These are phyloP conservation scores for Bidens hawaiensis DNA, from an alignment of 140 eudicot genomes.

Conservation along the genomic window DNA sequence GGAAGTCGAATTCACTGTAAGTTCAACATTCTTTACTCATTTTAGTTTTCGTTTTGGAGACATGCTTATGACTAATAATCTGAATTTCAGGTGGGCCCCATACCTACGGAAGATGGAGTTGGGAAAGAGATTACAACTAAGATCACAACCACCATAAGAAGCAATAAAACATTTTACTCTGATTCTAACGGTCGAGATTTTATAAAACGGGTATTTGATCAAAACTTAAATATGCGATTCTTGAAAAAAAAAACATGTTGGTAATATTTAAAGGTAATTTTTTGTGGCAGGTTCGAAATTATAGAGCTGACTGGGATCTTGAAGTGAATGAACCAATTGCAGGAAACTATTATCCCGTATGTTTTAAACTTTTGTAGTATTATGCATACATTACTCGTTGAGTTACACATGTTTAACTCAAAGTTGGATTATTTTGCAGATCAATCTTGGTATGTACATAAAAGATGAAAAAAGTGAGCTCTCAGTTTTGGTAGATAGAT, in stretches of 20 bases:
- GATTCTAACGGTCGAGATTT: constrained; percentile 88
- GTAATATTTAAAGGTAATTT: not conserved
- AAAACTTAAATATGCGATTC: not conserved
- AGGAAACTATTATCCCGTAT: constrained; percentile 91
- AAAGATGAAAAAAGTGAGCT: constrained; percentile 64
- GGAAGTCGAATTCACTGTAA: constrained; percentile 82
- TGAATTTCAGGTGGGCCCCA: constrained; percentile 72
- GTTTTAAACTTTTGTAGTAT: constrained; percentile 16
- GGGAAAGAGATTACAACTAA: constrained; percentile 78
- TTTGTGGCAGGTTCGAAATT: constrained; percentile 66
- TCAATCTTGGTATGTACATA: constrained; percentile 65
- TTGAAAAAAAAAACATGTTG: not conserved
- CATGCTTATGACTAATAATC: not conserved
- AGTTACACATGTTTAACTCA: not conserved
- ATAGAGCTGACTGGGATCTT: constrained; percentile 81
- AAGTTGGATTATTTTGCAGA: constrained; percentile 35
- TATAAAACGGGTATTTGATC: constrained; percentile 50
- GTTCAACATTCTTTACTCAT: constrained; percentile 8
- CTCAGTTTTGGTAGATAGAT: constrained; percentile 75
- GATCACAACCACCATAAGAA: constrained; percentile 45
- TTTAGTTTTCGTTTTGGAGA: not conserved
- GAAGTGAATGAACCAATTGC: constrained; percentile 87
- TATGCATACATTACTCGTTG: not conserved
- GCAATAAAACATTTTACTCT: constrained; percentile 68
- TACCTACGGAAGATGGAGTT: constrained; percentile 61